These are phyloP conservation scores for Rhizopus microsporus DNA, from an alignment of 371 early-diverging fungal genomes.

Conservation along the genomic window DNA sequence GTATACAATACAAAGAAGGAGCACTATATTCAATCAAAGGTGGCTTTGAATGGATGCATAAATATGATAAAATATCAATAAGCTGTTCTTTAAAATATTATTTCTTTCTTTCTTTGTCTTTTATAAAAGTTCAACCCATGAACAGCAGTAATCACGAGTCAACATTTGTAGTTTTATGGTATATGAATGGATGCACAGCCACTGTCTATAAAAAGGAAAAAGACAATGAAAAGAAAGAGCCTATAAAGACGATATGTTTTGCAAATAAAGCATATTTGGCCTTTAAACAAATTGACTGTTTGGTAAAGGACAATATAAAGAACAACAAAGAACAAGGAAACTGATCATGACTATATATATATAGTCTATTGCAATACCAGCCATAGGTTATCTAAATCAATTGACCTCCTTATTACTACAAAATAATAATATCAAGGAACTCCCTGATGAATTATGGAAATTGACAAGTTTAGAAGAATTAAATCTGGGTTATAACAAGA, in stretches of 20 bases:
- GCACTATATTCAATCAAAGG: conserved; percentile 1
- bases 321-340: conserved; percentile 1
- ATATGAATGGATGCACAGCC: conserved; percentile 32
- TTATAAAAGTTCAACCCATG: background rate
- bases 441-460: conserved; percentile 76
- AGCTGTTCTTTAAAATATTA: background rate
- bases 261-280: conserved; percentile 28
- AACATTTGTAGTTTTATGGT: conserved; percentile 30
- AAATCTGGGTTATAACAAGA: conserved; percentile 89
- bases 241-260: conserved; percentile 24
- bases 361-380: conserved; percentile 45
- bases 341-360: background rate
- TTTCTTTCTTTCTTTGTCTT: background rate
- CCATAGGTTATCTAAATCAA: conserved; percentile 33
- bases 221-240: conserved; percentile 18
- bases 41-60: background rate
- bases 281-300: conserved; percentile 21
- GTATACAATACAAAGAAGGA: too few relatives aligned
- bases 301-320: conserved; percentile 22
- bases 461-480: conserved; percentile 68
- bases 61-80: background rate
- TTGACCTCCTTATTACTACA: conserved; percentile 87
- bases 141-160: background rate
- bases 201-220: conserved; percentile 26
- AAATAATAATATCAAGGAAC: conserved; percentile 78